Conservation (phyloP, 2,329 filamentous ascomycete genomes). For the Karstenula rhodostoma region DNA sequence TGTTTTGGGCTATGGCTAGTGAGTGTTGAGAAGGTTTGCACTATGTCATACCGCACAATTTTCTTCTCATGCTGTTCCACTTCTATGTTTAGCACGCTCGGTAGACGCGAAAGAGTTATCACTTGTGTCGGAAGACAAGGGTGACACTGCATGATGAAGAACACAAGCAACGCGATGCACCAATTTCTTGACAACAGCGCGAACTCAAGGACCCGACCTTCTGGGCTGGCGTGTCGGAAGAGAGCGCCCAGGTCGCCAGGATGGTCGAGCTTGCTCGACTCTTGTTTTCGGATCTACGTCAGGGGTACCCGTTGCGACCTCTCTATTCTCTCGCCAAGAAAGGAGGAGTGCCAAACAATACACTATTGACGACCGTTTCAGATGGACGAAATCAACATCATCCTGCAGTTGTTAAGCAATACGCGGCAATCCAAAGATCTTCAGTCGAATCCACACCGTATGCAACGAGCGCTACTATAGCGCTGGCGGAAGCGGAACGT, state of each 20-base stretch:
- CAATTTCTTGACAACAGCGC: not conserved
- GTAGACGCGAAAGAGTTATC: constrained; percentile 5
- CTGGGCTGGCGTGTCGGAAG: not conserved
- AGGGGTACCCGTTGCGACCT: not conserved
- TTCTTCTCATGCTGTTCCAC: constrained; percentile 4
- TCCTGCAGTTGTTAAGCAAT: not conserved
- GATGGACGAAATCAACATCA: not conserved
- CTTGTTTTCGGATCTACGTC: constrained; percentile 10
- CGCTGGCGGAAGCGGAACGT: not conserved
- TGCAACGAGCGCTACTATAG: constrained; percentile 2
- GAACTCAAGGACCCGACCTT: not conserved
- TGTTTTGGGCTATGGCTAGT: not conserved
- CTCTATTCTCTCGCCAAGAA: not conserved
- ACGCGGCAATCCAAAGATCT: not conserved
- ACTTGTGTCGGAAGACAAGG: constrained; percentile 9
- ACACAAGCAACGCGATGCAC: constrained; percentile 6
- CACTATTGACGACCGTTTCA: not conserved
- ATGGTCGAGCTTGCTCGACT: constrained; percentile 3
- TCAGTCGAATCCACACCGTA: not conserved
- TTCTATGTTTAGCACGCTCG: constrained; percentile 8
- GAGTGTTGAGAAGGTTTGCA: not conserved
- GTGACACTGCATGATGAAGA: constrained; percentile 14
- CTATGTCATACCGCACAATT: not conserved
- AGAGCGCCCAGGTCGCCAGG: constrained; percentile 2
- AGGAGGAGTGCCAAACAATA: not conserved